Percentiles rank a stretch among this genome's conserved stretches.
These are phyloP conservation scores for Sphaerulina vaccinii DNA, from an alignment of 2,329 filamentous ascomycete species.

Conservation along the genomic window DNA sequence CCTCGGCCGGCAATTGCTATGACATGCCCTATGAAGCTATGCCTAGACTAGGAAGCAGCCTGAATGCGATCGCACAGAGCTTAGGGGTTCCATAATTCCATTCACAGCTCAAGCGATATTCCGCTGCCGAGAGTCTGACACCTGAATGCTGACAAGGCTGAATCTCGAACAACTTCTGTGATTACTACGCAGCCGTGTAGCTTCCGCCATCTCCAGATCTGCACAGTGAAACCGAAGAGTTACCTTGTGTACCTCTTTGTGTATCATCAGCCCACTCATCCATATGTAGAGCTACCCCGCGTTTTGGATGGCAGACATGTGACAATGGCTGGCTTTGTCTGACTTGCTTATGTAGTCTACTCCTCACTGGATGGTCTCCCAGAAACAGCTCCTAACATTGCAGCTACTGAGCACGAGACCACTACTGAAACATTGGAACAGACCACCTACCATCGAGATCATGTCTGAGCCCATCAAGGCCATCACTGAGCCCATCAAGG, in stretches of 20 bases:
- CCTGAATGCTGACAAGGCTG: too few relatives aligned
- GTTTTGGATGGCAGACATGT: slow-evolving; percentile 3
- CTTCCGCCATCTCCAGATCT: neutral
- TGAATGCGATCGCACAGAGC: slow-evolving; percentile 3
- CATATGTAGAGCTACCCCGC: slow-evolving; percentile 19
- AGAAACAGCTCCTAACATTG: slow-evolving; percentile 4
- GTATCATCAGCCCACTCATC: slow-evolving; percentile 7
- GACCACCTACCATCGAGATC: too few relatives aligned
- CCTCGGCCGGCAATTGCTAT: slow-evolving; percentile 9
- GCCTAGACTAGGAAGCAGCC: neutral
- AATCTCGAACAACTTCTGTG: neutral
- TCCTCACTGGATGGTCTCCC: slow-evolving; percentile 8
- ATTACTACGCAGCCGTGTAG: slow-evolving; percentile 5
- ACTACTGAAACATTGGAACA: too few relatives aligned
- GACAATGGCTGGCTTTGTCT: slow-evolving; percentile 10
- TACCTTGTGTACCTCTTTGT: slow-evolving; percentile 6
- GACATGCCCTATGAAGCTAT: neutral
- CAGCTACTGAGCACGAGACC: slow-evolving; percentile 13
- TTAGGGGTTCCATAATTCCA: neutral
- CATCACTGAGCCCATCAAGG: neutral
- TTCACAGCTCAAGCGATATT: too few relatives aligned
- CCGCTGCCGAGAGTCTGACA: too few relatives aligned
- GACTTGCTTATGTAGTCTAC: slow-evolving; percentile 15
- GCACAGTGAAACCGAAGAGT: slow-evolving; percentile 10
- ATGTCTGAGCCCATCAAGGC: neutral